Percentiles rank a stretch among this genome's conserved stretches.
Conservation (phyloP, 257 asterid species). For the Knoxia roxburghii region DNA sequence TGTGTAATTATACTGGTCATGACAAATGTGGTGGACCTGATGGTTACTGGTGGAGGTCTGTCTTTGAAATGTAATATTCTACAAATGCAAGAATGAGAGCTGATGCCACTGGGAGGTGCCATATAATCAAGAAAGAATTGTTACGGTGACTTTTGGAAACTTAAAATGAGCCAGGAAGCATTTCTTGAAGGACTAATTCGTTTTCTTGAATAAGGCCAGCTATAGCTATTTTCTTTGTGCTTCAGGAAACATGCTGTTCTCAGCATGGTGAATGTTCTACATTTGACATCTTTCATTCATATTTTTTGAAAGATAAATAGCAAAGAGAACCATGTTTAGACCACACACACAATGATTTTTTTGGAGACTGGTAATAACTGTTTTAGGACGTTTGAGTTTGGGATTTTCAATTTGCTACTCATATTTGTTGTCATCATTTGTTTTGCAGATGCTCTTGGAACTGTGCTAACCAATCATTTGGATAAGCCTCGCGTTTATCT, state of each 20-base stretch:
- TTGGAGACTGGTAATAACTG: too few relatives aligned
- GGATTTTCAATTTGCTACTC: constrained; percentile 7
- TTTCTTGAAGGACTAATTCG: not conserved
- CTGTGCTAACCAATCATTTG: constrained; percentile 65
- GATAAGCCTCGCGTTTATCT: constrained; percentile 71
- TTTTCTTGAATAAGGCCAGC: not conserved
- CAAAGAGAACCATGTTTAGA: not conserved
- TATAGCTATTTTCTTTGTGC: not conserved
- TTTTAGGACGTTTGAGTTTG: not conserved
- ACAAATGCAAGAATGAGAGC: not conserved
- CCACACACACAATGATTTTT: not conserved
- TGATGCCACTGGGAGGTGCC: not conserved
- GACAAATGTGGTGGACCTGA: constrained; percentile 4
- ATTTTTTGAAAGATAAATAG: not conserved
- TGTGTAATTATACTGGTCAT: not conserved
- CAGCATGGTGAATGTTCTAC: not conserved
- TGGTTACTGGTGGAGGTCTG: not conserved
- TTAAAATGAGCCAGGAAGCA: not conserved
- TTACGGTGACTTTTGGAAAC: not conserved
- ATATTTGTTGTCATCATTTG: constrained; percentile 16
- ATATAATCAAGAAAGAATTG: not conserved
- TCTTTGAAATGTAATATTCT: not conserved
- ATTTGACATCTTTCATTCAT: not conserved
- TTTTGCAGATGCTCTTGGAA: constrained; percentile 66
- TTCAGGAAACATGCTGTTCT: not conserved